Evolutionary conservation across 2,329 filamentous ascomycete species (phyloP).

Genomic region (Albophoma yamanashiensis): DNA sequence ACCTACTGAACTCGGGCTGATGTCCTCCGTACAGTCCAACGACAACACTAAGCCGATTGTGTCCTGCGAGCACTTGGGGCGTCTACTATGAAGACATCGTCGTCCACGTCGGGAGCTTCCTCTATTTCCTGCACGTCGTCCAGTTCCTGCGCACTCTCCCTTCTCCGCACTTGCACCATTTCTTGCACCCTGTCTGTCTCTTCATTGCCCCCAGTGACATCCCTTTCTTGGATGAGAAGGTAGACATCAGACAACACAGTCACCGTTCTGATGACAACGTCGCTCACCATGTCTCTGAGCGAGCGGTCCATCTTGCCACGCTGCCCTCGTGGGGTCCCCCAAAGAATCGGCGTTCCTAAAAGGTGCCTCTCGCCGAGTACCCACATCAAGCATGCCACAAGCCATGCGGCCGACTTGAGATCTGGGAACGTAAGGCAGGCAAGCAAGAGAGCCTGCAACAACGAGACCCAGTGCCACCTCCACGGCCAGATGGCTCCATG

Average conservation of each 20-base stretch:
- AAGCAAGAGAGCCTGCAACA: background rate
- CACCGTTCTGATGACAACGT: background rate
- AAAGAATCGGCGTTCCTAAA: background rate
- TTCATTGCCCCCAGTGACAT: background rate
- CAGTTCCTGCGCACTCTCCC: background rate
- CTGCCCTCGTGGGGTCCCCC: background rate
- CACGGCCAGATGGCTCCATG: background rate
- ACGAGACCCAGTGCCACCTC: background rate
- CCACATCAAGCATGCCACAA: background rate
- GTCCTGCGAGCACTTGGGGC: background rate
- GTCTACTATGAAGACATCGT: background rate
- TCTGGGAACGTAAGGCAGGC: background rate
- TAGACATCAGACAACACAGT: background rate
- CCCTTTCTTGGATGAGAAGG: background rate
- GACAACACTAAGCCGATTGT: background rate
- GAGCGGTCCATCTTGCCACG: background rate
- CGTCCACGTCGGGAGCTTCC: too few relatives aligned
- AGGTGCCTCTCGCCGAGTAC: background rate
- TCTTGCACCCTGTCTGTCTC: background rate
- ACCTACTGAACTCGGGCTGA: background rate
- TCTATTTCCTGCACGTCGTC: too few relatives aligned
- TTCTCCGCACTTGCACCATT: background rate
- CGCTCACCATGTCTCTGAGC: background rate
- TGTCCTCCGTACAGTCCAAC: background rate
- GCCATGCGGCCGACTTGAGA: background rate